Percentiles rank a stretch among this genome's conserved stretches.
Evolutionary conservation across 495 filamentous ascomycete species (phyloP).

Genomic region (Thermothielavioides terrestris): DNA sequence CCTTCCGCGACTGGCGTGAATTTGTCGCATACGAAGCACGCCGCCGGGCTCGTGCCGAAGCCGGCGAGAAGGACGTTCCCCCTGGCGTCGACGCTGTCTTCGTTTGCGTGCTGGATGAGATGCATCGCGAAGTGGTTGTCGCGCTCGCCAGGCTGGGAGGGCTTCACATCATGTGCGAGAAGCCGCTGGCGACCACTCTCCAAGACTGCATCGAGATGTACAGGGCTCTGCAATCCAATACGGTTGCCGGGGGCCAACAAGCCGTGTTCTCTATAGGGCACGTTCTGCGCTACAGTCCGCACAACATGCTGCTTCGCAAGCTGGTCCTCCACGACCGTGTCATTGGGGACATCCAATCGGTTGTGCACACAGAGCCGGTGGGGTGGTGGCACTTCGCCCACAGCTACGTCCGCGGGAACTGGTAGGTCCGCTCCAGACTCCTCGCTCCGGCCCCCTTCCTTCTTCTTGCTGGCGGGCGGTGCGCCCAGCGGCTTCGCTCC

Average conservation of each 20-base stretch:
- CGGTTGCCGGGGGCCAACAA: constrained; percentile 20
- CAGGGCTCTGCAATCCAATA: constrained; percentile 33
- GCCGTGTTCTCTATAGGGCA: constrained; percentile 76
- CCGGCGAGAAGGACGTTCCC: constrained; percentile 33
- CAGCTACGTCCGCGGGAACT: constrained; percentile 89
- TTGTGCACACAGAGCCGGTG: constrained; percentile 89
- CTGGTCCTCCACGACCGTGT: constrained; percentile 62
- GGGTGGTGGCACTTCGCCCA: constrained; percentile 97
- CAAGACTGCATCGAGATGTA: constrained; percentile 69
- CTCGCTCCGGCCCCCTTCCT: too few species aligned
- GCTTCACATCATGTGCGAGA: constrained; percentile 89
- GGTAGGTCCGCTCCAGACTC: too few species aligned
- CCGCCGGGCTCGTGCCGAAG: constrained; percentile 39
- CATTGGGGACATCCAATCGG: constrained; percentile 77
- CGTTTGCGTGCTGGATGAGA: constrained; percentile 82
- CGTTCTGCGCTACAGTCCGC: constrained; percentile 77
- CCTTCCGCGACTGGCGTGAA: constrained; percentile 68
- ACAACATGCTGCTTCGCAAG: constrained; percentile 75
- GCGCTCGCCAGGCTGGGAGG: constrained; percentile 54
- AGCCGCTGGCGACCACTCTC: constrained; percentile 75
- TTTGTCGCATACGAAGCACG: constrained; percentile 57
- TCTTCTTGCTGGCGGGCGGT: too few species aligned
- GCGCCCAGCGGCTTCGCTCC: too few species aligned
- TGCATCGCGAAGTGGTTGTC: constrained; percentile 69
- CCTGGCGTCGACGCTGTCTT: constrained; percentile 70